Conservation (phyloP, 495 filamentous ascomycete genomes). For the Neurospora africana region DNA sequence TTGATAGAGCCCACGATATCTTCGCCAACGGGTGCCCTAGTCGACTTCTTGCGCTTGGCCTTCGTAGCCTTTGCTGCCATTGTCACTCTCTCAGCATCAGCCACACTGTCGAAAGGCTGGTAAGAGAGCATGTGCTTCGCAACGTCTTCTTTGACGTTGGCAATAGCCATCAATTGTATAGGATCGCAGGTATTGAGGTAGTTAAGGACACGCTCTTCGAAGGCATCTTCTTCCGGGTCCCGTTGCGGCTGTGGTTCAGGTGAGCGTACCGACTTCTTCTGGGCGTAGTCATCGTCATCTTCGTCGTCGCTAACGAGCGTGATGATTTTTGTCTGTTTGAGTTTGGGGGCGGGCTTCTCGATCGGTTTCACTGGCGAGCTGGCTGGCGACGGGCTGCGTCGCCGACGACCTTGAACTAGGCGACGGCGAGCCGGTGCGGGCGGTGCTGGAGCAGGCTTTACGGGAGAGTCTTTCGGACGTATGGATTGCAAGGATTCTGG, state of each 20-base stretch:
- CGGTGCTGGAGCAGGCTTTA: background rate
- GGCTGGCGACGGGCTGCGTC: conserved; percentile 6
- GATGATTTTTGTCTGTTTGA: conserved; percentile 9
- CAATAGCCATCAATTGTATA: conserved; percentile 66
- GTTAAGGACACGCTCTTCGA: conserved; percentile 46
- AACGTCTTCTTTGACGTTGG: conserved; percentile 54
- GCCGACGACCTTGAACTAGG: conserved; percentile 21
- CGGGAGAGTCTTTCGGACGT: background rate
- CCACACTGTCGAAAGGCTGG: conserved; percentile 56
- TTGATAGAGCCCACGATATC: conserved; percentile 27
- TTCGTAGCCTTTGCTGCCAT: conserved; percentile 24
- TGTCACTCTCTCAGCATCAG: conserved; percentile 52
- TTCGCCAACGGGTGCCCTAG: conserved; percentile 26
- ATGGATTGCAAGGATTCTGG: conserved; percentile 7
- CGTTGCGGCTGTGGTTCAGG: conserved; percentile 4
- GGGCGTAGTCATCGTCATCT: conserved; percentile 13
- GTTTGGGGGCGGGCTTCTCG: background rate
- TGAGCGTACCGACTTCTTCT: conserved; percentile 3
- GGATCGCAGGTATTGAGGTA: conserved; percentile 74
- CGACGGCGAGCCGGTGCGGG: conserved; percentile 17
- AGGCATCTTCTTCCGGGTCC: conserved; percentile 3
- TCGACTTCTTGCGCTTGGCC: conserved; percentile 21
- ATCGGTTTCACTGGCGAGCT: conserved; percentile 10
- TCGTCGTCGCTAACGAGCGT: conserved; percentile 22
- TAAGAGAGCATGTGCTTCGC: conserved; percentile 55